Evolutionary conservation across 108 stramenopile genomes (phyloP).

Genomic region (Fragilariopsis cylindrus): DNA sequence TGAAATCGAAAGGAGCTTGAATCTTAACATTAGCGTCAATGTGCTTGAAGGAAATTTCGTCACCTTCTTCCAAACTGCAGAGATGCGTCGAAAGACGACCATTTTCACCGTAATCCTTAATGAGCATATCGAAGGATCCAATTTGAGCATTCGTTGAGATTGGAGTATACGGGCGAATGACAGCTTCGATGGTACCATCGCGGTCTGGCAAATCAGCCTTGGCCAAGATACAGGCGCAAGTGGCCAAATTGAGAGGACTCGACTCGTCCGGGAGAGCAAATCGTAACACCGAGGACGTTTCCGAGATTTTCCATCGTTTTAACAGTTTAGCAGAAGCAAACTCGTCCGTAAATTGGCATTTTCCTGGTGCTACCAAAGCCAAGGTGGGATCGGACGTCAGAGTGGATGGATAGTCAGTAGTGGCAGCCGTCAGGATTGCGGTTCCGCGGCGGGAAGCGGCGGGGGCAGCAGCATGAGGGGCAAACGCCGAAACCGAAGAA

Average conservation of each 20-base stretch:
- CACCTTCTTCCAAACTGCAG: constrained; percentile 36
- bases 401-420: not conserved
- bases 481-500: too few relatives aligned
- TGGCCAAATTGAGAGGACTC: constrained; percentile 66
- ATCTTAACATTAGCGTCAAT: constrained; percentile 89
- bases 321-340: constrained; percentile 55
- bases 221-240: constrained; percentile 92
- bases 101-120: constrained; percentile 76
- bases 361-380: constrained; percentile 57
- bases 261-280: constrained; percentile 68
- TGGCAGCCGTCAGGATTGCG: too few relatives aligned
- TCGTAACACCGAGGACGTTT: constrained; percentile 66
- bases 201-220: constrained; percentile 52
- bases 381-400: constrained; percentile 12
- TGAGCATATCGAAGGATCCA: constrained; percentile 90
- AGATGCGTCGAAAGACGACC: constrained; percentile 68
- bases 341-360: constrained; percentile 72
- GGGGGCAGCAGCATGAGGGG: too few relatives aligned
- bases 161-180: constrained; percentile 94
- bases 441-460: too few relatives aligned
- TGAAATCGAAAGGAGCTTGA: constrained; percentile 73
- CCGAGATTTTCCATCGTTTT: constrained; percentile 50
- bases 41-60: constrained; percentile 76
- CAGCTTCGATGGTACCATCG: constrained; percentile 48
- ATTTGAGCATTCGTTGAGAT: constrained; percentile 84